Percentiles rank a stretch among this genome's conserved stretches.
Conservation (phyloP, 202 grass and related monocot species). For the Saccharum hybrid region DNA sequence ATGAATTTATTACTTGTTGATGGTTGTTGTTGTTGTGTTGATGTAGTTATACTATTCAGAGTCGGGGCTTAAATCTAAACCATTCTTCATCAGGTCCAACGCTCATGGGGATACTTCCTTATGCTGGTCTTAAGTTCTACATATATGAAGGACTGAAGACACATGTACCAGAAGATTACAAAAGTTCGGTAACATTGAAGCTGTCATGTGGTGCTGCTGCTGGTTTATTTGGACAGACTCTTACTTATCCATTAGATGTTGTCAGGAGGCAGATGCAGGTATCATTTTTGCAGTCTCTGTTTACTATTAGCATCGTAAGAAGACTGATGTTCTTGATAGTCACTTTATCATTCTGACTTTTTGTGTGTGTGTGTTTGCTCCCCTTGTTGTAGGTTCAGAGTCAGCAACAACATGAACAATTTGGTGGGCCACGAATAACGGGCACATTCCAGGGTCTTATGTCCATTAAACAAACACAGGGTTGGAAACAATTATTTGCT, state of each 20-base stretch:
- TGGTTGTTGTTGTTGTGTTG: no score
- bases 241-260: slow-evolving; percentile 95
- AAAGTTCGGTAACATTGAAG: slow-evolving; percentile 76
- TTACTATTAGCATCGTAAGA: slow-evolving; percentile 8
- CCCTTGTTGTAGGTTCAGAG: slow-evolving; percentile 70
- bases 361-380: slow-evolving; percentile 1
- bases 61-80: slow-evolving; percentile 7
- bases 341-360: background rate
- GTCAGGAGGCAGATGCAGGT: slow-evolving; percentile 98
- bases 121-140: slow-evolving; percentile 99
- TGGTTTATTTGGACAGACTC: slow-evolving; percentile 97
- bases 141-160: slow-evolving; percentile 93
- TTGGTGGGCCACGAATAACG: slow-evolving; percentile 55
- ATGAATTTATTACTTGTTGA: background rate
- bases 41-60: background rate
- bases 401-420: slow-evolving; percentile 61
- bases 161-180: slow-evolving; percentile 83
- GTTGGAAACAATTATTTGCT: slow-evolving; percentile 91
- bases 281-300: slow-evolving; percentile 24
- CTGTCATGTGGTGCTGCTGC: slow-evolving; percentile 88
- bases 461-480: slow-evolving; percentile 66
- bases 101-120: slow-evolving; percentile 91
- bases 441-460: slow-evolving; percentile 83
- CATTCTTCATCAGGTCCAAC: slow-evolving; percentile 71
- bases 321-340: background rate